Conservation (phyloP, 441 rosid species). For the Pelargonium myrrhifolium region DNA sequence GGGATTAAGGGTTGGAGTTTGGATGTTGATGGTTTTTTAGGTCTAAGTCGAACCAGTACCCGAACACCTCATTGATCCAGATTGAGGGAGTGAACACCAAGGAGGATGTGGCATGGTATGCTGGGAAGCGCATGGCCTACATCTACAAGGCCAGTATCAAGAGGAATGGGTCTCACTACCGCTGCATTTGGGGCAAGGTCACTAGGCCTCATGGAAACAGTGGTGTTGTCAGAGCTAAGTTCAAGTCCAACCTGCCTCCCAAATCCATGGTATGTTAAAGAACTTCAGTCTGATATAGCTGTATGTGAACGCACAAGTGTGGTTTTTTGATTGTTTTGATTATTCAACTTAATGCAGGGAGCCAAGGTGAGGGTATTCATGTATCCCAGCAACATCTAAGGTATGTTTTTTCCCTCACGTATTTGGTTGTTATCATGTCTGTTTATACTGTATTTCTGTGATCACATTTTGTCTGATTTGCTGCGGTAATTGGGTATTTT, state of each 20-base stretch:
- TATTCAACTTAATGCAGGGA: conserved; percentile 35
- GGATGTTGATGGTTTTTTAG: conserved; percentile 23
- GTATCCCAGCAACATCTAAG: conserved; percentile 89
- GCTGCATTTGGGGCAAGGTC: conserved; percentile 95
- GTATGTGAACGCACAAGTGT: neutral
- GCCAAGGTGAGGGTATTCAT: conserved; percentile 70
- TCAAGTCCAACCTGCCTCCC: conserved; percentile 79
- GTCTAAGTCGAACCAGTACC: conserved; percentile 86
- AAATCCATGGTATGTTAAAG: conserved; percentile 60
- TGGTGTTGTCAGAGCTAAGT: conserved; percentile 83
- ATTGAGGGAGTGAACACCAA: conserved; percentile 85
- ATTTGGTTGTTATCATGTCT: neutral
- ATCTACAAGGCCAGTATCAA: conserved; percentile 82
- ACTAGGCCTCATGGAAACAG: conserved; percentile 83
- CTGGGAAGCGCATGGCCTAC: conserved; percentile 80
- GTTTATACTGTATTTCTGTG: neutral
- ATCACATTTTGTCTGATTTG: neutral
- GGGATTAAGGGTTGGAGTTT: neutral
- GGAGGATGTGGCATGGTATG: conserved; percentile 75
- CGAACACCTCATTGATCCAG: conserved; percentile 63
- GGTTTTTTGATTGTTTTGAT: neutral
- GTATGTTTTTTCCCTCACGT: conserved; percentile 19
- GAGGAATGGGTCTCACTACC: conserved; percentile 68
- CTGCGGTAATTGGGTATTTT: too few relatives aligned
- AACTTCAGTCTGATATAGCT: neutral